Evolutionary conservation across 768 basidiomycete species (phyloP), one percentile per base, ranked within the genome.

Genomic region (Naganishia randhawae): DNA sequence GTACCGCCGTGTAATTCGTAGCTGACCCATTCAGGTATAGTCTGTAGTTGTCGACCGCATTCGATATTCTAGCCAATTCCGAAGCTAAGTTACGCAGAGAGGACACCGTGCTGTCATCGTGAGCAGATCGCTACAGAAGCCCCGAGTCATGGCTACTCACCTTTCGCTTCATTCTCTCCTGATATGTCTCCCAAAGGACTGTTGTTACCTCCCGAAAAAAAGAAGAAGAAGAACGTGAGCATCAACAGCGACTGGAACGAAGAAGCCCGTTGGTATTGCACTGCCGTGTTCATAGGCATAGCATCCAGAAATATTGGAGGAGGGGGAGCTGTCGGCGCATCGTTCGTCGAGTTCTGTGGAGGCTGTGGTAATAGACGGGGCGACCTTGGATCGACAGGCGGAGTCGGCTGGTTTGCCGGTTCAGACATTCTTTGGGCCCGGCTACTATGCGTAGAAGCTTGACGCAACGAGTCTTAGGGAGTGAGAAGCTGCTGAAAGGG

Each of bases 191-290:
- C 35, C 65, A 66, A 61, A 8, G 70, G 66, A 14, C 50, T 55
- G 48, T 72, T 72, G 41, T 75, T 75, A 1, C 68, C 71, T 14
- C 74, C 74, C 4, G 73, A 74, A 73, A 78, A 77, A 68, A 80
- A 74, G 70, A 78, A 78, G 75, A 78, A 78, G 72, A 78, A 77
- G 51, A 77, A 75, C 0, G 77, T 76, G 52, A 80, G 65, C 70
- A 80, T 75, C 51, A 80, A 69, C 72, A 80, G 71, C 7, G 74
- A 74, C 10, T 73, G 70, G 19, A 77, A 61, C 31, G 73, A 74
- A 1, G 75, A 72, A 25, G 75, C 68, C 16, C 57, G 41, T 53
- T 68, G 67, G 13, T 68, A 57, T 32, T 61, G 67, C 67, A 22
- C 41, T 31, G 48, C 67, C 16, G 35, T 42, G 4, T 35, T 27